Evolutionary conservation across 2,329 filamentous ascomycete species (phyloP).

Genomic region (Ustilaginoidea virens): DNA sequence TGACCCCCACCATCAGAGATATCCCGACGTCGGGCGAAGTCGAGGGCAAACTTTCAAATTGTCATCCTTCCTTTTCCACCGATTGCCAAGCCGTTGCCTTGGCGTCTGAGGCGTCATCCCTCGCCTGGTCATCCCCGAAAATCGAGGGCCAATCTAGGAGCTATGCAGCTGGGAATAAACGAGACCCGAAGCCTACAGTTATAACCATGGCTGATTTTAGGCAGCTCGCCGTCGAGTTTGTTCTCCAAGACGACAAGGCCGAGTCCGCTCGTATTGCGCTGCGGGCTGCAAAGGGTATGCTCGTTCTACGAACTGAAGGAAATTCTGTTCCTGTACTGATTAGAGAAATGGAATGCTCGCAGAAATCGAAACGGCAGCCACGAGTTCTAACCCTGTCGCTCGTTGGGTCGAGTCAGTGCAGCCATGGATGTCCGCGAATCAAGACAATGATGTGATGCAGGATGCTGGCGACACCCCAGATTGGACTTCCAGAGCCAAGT

Average conservation of each 20-base stretch:
- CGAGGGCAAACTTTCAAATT: too few relatives aligned
- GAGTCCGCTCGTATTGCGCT: slow-evolving; percentile 24
- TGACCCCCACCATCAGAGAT: not conserved
- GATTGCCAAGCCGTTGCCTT: too few relatives aligned
- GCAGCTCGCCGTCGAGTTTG: slow-evolving; percentile 37
- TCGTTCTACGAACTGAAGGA: not conserved
- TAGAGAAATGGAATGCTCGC: slow-evolving; percentile 4
- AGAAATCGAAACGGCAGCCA: slow-evolving; percentile 30
- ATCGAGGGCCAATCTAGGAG: too few relatives aligned
- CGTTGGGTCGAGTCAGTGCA: slow-evolving; percentile 41
- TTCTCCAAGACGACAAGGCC: slow-evolving; percentile 32
- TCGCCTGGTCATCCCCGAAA: too few relatives aligned
- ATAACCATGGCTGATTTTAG: slow-evolving; percentile 36
- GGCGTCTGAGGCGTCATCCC: too few relatives aligned
- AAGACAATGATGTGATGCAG: slow-evolving; percentile 18
- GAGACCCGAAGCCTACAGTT: too few relatives aligned
- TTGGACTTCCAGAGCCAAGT: slow-evolving; percentile 37
- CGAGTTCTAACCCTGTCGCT: slow-evolving; percentile 29
- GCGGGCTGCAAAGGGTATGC: slow-evolving; percentile 28
- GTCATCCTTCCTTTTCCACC: too few relatives aligned
- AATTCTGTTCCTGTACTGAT: not conserved
- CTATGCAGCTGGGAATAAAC: too few relatives aligned
- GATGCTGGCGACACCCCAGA: slow-evolving; percentile 29
- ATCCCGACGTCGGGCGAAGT: not conserved
- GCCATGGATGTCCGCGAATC: slow-evolving; percentile 33